Evolutionary conservation across 2,329 filamentous ascomycete species (phyloP).

Genomic region (Exophiala phaeomuriformis): DNA sequence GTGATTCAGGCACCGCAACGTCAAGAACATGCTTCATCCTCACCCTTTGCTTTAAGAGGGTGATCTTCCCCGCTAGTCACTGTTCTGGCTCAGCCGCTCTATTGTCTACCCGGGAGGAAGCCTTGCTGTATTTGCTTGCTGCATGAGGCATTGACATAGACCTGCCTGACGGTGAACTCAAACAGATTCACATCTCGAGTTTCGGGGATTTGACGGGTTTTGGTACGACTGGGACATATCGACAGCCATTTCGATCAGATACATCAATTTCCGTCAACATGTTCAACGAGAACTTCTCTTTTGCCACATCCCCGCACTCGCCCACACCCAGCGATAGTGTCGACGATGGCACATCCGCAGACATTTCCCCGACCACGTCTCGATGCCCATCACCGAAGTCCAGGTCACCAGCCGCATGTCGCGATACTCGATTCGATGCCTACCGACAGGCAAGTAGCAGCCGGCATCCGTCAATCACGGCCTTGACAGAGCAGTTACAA

Average conservation of each 20-base stretch:
- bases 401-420: conserved; percentile 6
- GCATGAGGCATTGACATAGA: not conserved
- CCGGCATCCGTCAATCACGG: conserved; percentile 23
- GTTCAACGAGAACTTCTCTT: conserved; percentile 28
- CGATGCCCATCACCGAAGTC: conserved; percentile 22
- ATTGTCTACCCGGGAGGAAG: not conserved
- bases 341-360: conserved; percentile 18
- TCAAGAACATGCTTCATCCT: not conserved
- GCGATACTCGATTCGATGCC: conserved; percentile 24
- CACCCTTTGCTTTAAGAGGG: not conserved
- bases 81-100: not conserved
- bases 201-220: too few species aligned
- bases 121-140: not conserved
- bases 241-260: not conserved
- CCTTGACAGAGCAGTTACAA: conserved; percentile 24
- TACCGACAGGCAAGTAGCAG: conserved; percentile 13
- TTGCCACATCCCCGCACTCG: conserved; percentile 17
- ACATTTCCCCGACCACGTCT: conserved; percentile 26
- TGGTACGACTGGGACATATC: too few species aligned
- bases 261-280: conserved; percentile 10
- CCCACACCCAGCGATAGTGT: conserved; percentile 3
- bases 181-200: not conserved
- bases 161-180: not conserved
- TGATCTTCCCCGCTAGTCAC: not conserved
- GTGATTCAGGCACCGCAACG: not conserved